Conservation (phyloP, 2,329 filamentous ascomycete species). For the Amesomyces nigricolor region DNA sequence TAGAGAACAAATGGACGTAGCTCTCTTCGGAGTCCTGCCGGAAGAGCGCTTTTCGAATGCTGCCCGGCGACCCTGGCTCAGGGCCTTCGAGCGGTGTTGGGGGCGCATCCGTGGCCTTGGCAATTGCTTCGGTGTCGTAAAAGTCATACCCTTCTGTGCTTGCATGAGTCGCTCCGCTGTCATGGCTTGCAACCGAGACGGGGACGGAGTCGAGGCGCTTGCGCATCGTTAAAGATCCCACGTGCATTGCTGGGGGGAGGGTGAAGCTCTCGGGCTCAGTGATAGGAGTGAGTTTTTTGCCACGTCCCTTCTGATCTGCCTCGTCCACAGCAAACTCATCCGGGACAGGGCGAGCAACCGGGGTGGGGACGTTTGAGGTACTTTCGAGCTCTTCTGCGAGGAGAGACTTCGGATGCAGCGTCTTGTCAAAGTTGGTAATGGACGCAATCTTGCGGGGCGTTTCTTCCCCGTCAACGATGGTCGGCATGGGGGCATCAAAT, state of each 20-base stretch:
- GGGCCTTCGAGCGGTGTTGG: constrained; percentile 37
- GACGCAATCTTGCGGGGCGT: constrained; percentile 34
- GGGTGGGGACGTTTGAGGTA: constrained; percentile 58
- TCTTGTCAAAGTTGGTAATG: constrained; percentile 33
- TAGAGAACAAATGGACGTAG: constrained; percentile 53
- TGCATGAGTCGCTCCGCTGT: constrained; percentile 39
- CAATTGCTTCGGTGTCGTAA: constrained; percentile 53
- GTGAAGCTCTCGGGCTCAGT: constrained; percentile 46
- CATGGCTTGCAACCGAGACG: constrained; percentile 46
- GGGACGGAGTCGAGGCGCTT: constrained; percentile 46
- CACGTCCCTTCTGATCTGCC: constrained; percentile 16
- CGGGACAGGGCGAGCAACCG: constrained; percentile 48
- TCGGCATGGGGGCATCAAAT: constrained; percentile 17
- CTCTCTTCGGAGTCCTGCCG: constrained; percentile 56
- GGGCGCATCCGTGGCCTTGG: constrained; percentile 44
- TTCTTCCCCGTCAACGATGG: constrained; percentile 31
- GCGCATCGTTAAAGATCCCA: constrained; percentile 32
- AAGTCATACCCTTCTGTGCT: constrained; percentile 61
- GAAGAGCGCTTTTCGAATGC: constrained; percentile 18
- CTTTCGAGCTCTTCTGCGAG: constrained; percentile 54
- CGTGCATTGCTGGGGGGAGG: constrained; percentile 43
- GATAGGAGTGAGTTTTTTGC: constrained; percentile 42
- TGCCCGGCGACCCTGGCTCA: constrained; percentile 31
- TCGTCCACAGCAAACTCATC: constrained; percentile 30
- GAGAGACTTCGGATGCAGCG: constrained; percentile 38